Evolutionary conservation across 306 rosid species (phyloP).

Genomic region (Amphicarpaea edgeworthii): DNA sequence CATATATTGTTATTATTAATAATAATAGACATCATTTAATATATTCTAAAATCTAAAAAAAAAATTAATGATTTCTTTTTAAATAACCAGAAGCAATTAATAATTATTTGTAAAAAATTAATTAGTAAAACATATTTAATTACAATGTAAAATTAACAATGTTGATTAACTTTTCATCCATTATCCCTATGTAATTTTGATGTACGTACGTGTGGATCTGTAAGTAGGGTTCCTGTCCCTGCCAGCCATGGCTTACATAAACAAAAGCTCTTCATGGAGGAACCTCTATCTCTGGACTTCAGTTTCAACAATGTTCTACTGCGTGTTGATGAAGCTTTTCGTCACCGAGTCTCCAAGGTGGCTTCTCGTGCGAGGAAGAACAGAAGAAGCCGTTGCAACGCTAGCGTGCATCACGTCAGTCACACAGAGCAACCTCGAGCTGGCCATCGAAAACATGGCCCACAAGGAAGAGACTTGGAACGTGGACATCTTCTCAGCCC

Average conservation of each 20-base stretch:
- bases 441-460: constrained; percentile 44
- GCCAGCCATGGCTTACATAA: constrained; percentile 55
- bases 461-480: constrained; percentile 36
- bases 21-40: no score
- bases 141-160: no score
- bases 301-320: constrained; percentile 49
- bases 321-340: constrained; percentile 25
- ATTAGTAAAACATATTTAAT: background rate
- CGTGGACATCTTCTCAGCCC: constrained; percentile 46
- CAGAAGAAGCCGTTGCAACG: constrained; percentile 53
- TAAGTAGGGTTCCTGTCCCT: constrained; percentile 56
- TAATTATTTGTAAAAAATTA: no score
- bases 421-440: background rate
- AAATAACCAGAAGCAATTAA: no score
- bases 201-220: background rate
- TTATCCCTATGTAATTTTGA: no score
- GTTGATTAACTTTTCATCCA: background rate
- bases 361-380: constrained; percentile 59
- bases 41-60: no score
- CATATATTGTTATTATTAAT: no score
- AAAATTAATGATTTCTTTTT: no score
- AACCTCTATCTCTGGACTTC: constrained; percentile 62
- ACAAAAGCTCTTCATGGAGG: constrained; percentile 55
- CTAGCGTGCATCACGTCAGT: constrained; percentile 37
- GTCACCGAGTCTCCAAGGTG: constrained; percentile 69